Evolutionary conservation across 1,284 basidiomycete genomes (phyloP).

Genomic region (Fomitopsis pinicola): DNA sequence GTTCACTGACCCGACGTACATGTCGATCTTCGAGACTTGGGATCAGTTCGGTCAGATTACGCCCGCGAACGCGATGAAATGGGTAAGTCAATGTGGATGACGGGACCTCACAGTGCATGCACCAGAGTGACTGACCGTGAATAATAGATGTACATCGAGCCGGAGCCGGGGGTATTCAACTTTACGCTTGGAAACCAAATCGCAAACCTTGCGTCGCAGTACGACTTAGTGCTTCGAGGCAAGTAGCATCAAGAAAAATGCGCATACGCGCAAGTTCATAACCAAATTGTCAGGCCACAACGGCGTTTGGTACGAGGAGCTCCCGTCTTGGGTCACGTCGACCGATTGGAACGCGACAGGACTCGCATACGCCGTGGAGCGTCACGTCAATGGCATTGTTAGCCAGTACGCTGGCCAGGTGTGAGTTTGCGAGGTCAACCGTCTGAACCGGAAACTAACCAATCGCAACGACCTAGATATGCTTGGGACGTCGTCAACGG

Average conservation of each 20-base stretch:
- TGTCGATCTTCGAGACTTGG: slow-evolving; percentile 36
- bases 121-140: neutral
- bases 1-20: slow-evolving; percentile 42
- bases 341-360: slow-evolving; percentile 39
- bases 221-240: slow-evolving; percentile 33
- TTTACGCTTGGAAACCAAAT: slow-evolving; percentile 44
- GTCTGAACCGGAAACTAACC: neutral
- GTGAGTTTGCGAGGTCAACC: slow-evolving; percentile 27
- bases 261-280: neutral
- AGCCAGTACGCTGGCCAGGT: slow-evolving; percentile 46
- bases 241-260: neutral
- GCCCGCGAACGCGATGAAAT: slow-evolving; percentile 54
- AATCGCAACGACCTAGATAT: slow-evolving; percentile 11
- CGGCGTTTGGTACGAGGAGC: slow-evolving; percentile 54
- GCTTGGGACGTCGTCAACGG: slow-evolving; percentile 38
- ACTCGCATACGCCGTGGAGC: slow-evolving; percentile 40
- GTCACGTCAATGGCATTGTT: slow-evolving; percentile 43
- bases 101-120: neutral
- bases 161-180: slow-evolving; percentile 42
- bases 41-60: slow-evolving; percentile 47
- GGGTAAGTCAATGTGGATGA: slow-evolving; percentile 29
- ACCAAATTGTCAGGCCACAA: slow-evolving; percentile 31
- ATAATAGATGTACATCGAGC: slow-evolving; percentile 35
- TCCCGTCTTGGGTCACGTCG: slow-evolving; percentile 45
- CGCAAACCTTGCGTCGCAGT: slow-evolving; percentile 39